Evolutionary conservation across 2,329 filamentous ascomycete species (phyloP).

Genomic region (Samsoniella hepiali): DNA sequence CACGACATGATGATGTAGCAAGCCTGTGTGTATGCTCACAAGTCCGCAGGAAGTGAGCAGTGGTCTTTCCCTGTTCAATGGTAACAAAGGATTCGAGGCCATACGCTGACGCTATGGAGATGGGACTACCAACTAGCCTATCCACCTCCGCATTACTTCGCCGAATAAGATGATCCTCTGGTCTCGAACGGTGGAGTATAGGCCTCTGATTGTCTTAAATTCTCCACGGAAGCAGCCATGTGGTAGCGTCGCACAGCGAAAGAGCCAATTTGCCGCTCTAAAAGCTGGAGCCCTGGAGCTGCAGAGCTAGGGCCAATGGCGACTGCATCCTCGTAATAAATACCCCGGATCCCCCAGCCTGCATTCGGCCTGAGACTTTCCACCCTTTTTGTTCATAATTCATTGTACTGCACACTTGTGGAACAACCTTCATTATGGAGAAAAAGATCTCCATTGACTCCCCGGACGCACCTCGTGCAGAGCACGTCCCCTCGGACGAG

Average conservation of each 20-base stretch:
- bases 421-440: constrained; percentile 10
- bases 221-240: neutral
- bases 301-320: neutral
- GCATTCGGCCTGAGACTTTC: neutral
- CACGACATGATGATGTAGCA: neutral
- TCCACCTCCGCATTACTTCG: constrained; percentile 10
- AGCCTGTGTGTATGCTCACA: neutral
- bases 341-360: neutral
- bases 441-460: constrained; percentile 18
- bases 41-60: too few relatives aligned
- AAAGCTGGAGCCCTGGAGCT: neutral
- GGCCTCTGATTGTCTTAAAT: neutral
- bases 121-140: neutral
- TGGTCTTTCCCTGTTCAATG: neutral
- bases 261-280: neutral
- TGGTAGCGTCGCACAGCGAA: neutral
- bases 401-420: neutral
- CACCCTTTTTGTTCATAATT: neutral
- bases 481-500: constrained; percentile 17
- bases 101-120: constrained; percentile 2
- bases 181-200: neutral
- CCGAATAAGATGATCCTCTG: neutral
- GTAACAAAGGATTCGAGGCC: neutral
- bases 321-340: neutral
- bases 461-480: constrained; percentile 17